Evolutionary conservation across 805 yeast species (phyloP), one percentile per base, ranked within the genome.

Genomic region (Jamesozyma jinghongensis): DNA sequence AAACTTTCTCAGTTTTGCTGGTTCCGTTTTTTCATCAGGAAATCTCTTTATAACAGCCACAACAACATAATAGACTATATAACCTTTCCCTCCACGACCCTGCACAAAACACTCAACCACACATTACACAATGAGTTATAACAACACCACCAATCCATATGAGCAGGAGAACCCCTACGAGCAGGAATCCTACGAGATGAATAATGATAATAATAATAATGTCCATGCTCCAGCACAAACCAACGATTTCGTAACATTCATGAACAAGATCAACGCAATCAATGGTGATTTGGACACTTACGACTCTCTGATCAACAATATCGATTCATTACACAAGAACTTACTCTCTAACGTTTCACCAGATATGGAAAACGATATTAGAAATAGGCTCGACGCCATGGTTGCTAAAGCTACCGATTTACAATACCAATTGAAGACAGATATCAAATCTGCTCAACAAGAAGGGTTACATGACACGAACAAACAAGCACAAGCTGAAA

Each of bases 401-500:
- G 79, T 80, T 38, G 68, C 82, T 37, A 94, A 87, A 59, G 85
- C 95, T 3, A 74, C 84, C 34, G 75, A 84, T 40, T 71, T 86
- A 53, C 94, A 90, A 57, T 71, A 73, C 47, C 71, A 74, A 42
- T 76, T 92, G 59, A 88, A 85, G 65, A 64, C 70, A 45, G 74
- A 85, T 56, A 81, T 92, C 61, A 85, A 85, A 62, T 67, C 73
- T 46, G 79, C 85, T 40, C 94, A 85, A 64, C 73, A 79, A 47
- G 70, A 71, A 39, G 81, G 85, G 31, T 74, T 74, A 36, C 72
- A 70, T 38, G 95, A 87, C 67, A 67, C 76, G 35, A 84, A 92
- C 54, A 86, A 85, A 64, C 77, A 78, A 57, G 85, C 84, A 46
- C 97, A 92, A 69, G 94, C 94, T 34, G 95, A 88, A 61, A 82